A percentile compares a stretch with the other conserved stretches of the same genome.
phyloP scores from a whole-genome alignment of 352 stramenopile genomes.

The Pythium biforme region DNA sequence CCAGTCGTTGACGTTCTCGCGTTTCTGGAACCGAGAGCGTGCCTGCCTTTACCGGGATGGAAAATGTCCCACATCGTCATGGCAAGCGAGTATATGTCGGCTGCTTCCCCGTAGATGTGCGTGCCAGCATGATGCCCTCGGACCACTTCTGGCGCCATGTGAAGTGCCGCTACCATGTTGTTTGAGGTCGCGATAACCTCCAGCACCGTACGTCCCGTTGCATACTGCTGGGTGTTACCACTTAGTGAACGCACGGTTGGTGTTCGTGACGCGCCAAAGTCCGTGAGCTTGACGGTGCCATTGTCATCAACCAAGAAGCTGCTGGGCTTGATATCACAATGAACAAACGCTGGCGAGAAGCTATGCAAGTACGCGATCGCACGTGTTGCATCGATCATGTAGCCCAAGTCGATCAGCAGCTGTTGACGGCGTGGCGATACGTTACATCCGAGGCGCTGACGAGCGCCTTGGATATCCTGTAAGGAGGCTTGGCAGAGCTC shows the following conservation, averaged over 20 bases:
- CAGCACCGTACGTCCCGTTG: constrained; percentile 30
- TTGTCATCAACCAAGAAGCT: constrained; percentile 58
- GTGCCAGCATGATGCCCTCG: constrained; percentile 20
- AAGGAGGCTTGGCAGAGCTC: constrained; percentile 15
- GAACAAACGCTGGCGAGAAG: constrained; percentile 33
- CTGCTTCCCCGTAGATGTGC: constrained; percentile 35
- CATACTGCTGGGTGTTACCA: too few species aligned
- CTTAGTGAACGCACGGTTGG: neutral
- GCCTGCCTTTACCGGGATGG: constrained; percentile 42
- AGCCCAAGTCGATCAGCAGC: constrained; percentile 31
- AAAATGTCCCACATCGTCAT: constrained; percentile 53
- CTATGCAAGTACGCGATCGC: constrained; percentile 52
- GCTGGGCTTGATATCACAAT: neutral
- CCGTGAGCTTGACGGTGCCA: constrained; percentile 68
- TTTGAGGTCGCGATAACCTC: constrained; percentile 49
- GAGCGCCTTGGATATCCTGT: neutral
- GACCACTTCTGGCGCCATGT: constrained; percentile 61
- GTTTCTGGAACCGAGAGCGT: constrained; percentile 12
- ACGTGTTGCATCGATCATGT: constrained; percentile 45
- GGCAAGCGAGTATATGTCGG: constrained; percentile 46
- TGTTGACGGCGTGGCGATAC: constrained; percentile 21
- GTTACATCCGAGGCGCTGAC: neutral
- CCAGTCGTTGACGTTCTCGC: neutral
- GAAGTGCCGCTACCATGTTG: constrained; percentile 16
- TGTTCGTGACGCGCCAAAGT: constrained; percentile 57